Conservation (phyloP, 108 stramenopile genomes). For the Cylindrotheca fusiformis region DNA sequence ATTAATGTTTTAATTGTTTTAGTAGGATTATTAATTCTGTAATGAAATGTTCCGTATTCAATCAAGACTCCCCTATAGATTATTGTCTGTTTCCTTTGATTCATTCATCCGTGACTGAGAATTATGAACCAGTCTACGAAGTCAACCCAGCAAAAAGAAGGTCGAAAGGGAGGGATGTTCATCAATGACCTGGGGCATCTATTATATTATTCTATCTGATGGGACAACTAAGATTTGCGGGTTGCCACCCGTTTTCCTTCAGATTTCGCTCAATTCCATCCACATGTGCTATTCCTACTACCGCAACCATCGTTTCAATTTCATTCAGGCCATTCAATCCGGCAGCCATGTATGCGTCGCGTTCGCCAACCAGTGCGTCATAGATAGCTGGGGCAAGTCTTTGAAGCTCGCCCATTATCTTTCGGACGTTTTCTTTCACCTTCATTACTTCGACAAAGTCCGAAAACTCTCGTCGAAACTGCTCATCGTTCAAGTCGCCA, state of each 20-base stretch:
- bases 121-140: no score
- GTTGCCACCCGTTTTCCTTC: slow-evolving; percentile 55
- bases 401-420: slow-evolving; percentile 47
- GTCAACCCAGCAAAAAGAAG: no score
- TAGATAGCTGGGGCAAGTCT: slow-evolving; percentile 62
- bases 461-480: slow-evolving; percentile 46
- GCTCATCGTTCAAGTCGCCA: slow-evolving; percentile 14
- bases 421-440: slow-evolving; percentile 5
- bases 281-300: slow-evolving; percentile 74
- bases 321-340: slow-evolving; percentile 55
- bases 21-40: no score
- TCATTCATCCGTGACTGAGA: no score
- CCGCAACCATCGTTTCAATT: slow-evolving; percentile 58
- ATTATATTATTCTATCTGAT: slow-evolving; percentile 1
- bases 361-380: slow-evolving; percentile 66
- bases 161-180: no score
- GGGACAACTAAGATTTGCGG: slow-evolving; percentile 9
- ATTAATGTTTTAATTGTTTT: no score
- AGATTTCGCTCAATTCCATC: slow-evolving; percentile 69
- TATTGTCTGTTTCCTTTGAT: no score
- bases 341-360: slow-evolving; percentile 79
- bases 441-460: slow-evolving; percentile 54
- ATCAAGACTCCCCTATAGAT: no score
- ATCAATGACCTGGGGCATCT: no score
- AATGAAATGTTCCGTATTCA: no score